A percentile compares a stretch with the other conserved stretches of the same genome.
phyloP scores from a whole-genome alignment of 2,329 filamentous ascomycete genomes.

The Ophiostoma ulmi region DNA sequence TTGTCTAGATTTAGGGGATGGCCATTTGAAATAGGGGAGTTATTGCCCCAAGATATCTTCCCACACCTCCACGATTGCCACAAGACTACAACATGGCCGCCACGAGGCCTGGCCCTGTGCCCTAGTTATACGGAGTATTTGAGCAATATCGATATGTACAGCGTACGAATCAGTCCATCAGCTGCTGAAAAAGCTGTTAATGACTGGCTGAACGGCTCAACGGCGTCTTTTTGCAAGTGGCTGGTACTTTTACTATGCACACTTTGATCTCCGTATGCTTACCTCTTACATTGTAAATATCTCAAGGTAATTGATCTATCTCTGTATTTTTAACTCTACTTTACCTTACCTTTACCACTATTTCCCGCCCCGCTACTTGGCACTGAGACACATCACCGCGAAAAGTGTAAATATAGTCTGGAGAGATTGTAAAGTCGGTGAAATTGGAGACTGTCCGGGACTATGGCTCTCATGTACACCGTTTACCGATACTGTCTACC shows the following conservation, averaged over 20 bases:
- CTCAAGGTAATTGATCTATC: neutral
- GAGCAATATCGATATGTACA: neutral
- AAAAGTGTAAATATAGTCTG: conserved; percentile 6
- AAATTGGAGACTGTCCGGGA: neutral
- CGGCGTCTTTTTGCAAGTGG: neutral
- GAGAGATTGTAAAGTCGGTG: neutral
- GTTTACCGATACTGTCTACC: no score
- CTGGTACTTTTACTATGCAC: neutral
- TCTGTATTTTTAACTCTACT: neutral
- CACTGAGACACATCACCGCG: neutral
- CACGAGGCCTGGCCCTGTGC: conserved; percentile 3
- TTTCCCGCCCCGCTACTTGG: conserved; percentile 3
- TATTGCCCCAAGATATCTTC: neutral
- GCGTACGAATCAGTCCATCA: neutral
- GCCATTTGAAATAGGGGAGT: neutral
- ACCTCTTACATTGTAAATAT: neutral
- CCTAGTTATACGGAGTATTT: neutral
- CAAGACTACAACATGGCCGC: conserved; percentile 6
- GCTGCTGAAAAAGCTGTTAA: neutral
- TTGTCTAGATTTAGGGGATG: neutral
- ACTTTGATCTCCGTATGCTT: neutral
- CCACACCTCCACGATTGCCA: neutral
- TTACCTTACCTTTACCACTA: neutral
- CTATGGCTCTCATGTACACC: neutral
- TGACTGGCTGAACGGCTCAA: neutral